A percentile compares a stretch with the other conserved stretches of the same genome.
These are phyloP conservation scores for Rhizophagus clarus DNA, from an alignment of 192 early-diverging fungal genomes.

Conservation along the genomic window DNA sequence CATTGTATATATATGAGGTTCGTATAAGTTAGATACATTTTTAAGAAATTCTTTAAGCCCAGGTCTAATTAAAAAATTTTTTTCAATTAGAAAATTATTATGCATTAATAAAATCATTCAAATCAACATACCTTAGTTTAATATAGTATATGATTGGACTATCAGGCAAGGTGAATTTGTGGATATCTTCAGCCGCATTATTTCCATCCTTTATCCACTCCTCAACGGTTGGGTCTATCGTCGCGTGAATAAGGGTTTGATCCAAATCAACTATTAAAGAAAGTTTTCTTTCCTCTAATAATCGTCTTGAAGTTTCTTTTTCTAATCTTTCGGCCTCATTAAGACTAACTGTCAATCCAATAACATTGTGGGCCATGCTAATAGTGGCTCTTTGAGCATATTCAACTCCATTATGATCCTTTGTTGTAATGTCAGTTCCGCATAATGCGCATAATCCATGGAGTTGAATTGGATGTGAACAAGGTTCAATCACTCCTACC, in stretches of 20 bases:
- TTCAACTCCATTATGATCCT: constrained; percentile 29
- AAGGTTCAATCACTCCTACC: constrained; percentile 47
- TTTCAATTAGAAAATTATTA: not conserved
- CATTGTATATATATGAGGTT: constrained; percentile 99
- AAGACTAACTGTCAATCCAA: constrained; percentile 67
- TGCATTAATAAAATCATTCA: not conserved
- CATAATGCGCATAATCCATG: constrained; percentile 82
- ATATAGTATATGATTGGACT: constrained; percentile 73
- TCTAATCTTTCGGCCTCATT: constrained; percentile 77
- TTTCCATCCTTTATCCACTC: constrained; percentile 71
- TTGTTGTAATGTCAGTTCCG: constrained; percentile 66
- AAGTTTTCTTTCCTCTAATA: constrained; percentile 70
- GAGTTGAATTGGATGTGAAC: constrained; percentile 74
- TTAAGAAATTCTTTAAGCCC: constrained; percentile 78
- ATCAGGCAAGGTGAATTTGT: constrained; percentile 74
- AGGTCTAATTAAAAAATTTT: constrained; percentile 57
- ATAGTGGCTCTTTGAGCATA: constrained; percentile 70
- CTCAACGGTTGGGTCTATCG: constrained; percentile 71
- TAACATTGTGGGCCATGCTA: constrained; percentile 74
- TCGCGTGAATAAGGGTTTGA: constrained; percentile 96
- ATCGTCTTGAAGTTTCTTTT: constrained; percentile 60
- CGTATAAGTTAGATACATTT: constrained; percentile 69
- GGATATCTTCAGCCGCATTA: constrained; percentile 69
- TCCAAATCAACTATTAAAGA: constrained; percentile 96
- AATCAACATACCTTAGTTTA: constrained; percentile 69